Base-by-base conservation (phyloP, 2,329 filamentous ascomycete genomes). In the Ascochyta clinopodiicola region DNA sequence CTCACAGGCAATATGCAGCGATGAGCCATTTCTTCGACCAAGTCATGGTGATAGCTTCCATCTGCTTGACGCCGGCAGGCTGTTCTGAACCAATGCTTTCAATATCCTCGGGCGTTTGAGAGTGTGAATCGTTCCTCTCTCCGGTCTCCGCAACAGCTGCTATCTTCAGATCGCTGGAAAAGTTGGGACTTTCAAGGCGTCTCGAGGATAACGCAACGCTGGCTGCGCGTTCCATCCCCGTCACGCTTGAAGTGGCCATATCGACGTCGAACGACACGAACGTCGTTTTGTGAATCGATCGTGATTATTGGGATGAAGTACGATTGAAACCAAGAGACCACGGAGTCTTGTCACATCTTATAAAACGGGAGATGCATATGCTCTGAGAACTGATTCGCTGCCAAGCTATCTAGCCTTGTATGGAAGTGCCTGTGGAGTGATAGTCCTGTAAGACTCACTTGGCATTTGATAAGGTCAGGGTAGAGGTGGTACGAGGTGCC, bases 21-120 rank as follows among this genome's bases (percentile, higher is more conserved):
- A 77, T 67, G 13, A 82, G 68, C 22, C 77, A 68, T 2, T 66
- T 63, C 38, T 64, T 75, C 1, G 75, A 75, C 77, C 77, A 81
- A 15, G 75, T 70, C 8, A 67, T 63, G 4, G 78, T 77, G 29
- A 75, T 71, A 22, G 76, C 77, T 55, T 81, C 74, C 34, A 79
- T 74, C 34, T 74, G 67, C 57, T 60, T 78, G 69, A 24, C 47
- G 0, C 59, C 57, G 9, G 48, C 49, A 21, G 52, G 53, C 50
- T 64, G 57, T 4, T 56, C 47, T 6, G 22, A 17, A 19, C 43
- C 50, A 1, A 35, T 37, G 2, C 12, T 40, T 6, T 36, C 44
- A 7, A 36, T 31, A 38, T 29, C 42, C 4, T 39, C 44, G n/a
- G 40, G 32, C 19, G 38, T 51, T 19, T 37, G 15, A 6, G 17